Percentiles rank a stretch among this genome's conserved stretches.
These are phyloP conservation scores for Ustilago bromivora DNA, from an alignment of 1,284 basidiomycete species.

Conservation along the genomic window DNA sequence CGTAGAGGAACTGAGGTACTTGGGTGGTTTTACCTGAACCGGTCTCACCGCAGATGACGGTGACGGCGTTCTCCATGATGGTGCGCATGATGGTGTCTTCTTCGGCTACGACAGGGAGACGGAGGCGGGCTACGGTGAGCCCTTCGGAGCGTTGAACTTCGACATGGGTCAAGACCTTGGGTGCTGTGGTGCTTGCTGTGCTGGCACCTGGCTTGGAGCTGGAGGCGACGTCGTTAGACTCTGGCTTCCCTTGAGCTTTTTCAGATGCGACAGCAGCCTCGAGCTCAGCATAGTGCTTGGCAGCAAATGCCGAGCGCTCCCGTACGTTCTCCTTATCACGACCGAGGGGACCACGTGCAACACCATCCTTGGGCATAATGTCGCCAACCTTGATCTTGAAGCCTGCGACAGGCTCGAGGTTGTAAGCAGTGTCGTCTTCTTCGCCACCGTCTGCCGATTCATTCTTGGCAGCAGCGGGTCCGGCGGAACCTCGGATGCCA, in stretches of 20 bases:
- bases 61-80: conserved; percentile 83
- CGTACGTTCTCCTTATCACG: conserved; percentile 40
- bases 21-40: conserved; percentile 99
- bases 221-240: neutral
- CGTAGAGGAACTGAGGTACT: conserved; percentile 90
- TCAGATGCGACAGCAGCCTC: conserved; percentile 32
- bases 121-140: conserved; percentile 81
- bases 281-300: conserved; percentile 48
- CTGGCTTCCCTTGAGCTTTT: neutral
- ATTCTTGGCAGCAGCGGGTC: conserved; percentile 14
- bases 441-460: conserved; percentile 23
- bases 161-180: conserved; percentile 72
- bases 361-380: conserved; percentile 63
- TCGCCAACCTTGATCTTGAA: conserved; percentile 61
- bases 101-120: conserved; percentile 90
- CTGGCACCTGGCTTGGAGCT: neutral
- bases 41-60: conserved; percentile 84
- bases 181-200: neutral
- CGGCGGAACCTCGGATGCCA: conserved; percentile 43
- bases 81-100: conserved; percentile 95
- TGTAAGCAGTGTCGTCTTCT: conserved; percentile 43
- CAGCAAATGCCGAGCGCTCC: conserved; percentile 57
- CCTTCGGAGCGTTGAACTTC: conserved; percentile 78
- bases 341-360: conserved; percentile 66
- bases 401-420: conserved; percentile 63